A percentile compares a stretch with the other conserved stretches of the same genome.
These are phyloP conservation scores for Mentha longifolia DNA, from an alignment of 257 asterid genomes.

Conservation along the genomic window DNA sequence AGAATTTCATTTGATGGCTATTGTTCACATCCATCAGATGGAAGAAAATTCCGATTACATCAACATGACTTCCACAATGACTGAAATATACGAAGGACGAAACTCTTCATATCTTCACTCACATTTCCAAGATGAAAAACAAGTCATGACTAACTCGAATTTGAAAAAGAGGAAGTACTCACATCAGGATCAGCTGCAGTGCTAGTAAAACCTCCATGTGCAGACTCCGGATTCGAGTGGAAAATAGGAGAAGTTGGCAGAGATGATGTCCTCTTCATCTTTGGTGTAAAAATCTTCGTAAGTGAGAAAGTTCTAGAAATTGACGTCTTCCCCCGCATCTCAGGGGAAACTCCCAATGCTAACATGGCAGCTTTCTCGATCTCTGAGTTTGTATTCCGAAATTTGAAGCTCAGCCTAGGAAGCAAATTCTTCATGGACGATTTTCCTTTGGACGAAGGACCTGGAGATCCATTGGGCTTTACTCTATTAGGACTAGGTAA, in stretches of 20 bases:
- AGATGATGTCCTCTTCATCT: constrained; percentile 73
- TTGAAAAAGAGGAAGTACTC: constrained; percentile 37
- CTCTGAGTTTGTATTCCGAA: constrained; percentile 63
- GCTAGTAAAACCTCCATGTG: constrained; percentile 56
- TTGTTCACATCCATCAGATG: background rate
- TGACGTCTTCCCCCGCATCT: constrained; percentile 47
- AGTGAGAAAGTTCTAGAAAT: constrained; percentile 67
- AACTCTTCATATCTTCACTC: constrained; percentile 11
- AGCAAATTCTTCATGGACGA: constrained; percentile 61
- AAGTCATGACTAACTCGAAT: background rate
- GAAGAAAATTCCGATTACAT: background rate
- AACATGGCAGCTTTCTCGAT: constrained; percentile 76
- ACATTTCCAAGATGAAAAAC: constrained; percentile 9
- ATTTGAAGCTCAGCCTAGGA: constrained; percentile 81
- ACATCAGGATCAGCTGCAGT: constrained; percentile 45
- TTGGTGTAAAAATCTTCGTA: constrained; percentile 61
- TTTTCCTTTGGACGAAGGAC: constrained; percentile 60
- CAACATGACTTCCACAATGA: constrained; percentile 1
- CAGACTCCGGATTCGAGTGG: constrained; percentile 87
- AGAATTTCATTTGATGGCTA: constrained; percentile 12
- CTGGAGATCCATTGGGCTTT: constrained; percentile 56
- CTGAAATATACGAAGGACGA: background rate
- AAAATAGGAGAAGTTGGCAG: constrained; percentile 68
- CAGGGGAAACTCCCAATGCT: constrained; percentile 67
- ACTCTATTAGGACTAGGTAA: constrained; percentile 69